These are phyloP conservation scores for Hebeloma cylindrosporum DNA, from an alignment of 768 basidiomycete genomes.

Conservation along the genomic window DNA sequence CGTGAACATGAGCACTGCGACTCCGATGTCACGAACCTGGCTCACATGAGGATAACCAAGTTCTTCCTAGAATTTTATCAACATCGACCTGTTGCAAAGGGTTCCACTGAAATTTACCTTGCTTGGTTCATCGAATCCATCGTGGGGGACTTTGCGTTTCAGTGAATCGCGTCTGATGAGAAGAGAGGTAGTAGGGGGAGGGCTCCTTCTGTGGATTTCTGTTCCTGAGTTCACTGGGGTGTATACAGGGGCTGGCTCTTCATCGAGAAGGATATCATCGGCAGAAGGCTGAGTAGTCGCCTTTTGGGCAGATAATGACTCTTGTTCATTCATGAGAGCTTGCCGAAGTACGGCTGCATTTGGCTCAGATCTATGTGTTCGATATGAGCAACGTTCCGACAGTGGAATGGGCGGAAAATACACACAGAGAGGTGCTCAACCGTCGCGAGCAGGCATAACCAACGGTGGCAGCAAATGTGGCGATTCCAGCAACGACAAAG, in stretches of 20 bases:
- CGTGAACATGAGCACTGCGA: slow-evolving; percentile 1
- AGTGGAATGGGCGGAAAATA: background rate
- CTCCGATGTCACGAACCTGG: background rate
- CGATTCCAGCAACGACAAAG: slow-evolving; percentile 55
- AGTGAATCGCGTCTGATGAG: slow-evolving; percentile 23
- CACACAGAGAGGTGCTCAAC: slow-evolving; percentile 29
- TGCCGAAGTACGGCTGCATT: background rate
- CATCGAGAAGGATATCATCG: too few species aligned
- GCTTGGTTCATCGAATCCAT: slow-evolving; percentile 34
- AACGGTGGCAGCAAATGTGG: slow-evolving; percentile 59
- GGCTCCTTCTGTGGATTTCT: background rate
- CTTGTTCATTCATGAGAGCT: background rate
- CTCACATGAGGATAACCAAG: slow-evolving; percentile 47
- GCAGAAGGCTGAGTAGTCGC: too few species aligned
- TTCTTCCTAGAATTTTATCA: slow-evolving; percentile 25
- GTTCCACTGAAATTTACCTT: slow-evolving; percentile 18
- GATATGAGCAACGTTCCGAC: background rate
- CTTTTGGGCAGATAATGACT: too few species aligned
- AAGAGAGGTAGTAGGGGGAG: slow-evolving; percentile 4
- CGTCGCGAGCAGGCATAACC: slow-evolving; percentile 57
- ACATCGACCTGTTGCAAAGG: slow-evolving; percentile 6
- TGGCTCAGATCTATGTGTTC: background rate
- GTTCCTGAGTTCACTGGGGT: too few species aligned
- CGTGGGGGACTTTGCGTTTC: slow-evolving; percentile 36
- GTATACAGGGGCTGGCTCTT: too few species aligned